phyloP scores from a whole-genome alignment of 495 filamentous ascomycete species.

The Astrothelium macrocarpum region DNA sequence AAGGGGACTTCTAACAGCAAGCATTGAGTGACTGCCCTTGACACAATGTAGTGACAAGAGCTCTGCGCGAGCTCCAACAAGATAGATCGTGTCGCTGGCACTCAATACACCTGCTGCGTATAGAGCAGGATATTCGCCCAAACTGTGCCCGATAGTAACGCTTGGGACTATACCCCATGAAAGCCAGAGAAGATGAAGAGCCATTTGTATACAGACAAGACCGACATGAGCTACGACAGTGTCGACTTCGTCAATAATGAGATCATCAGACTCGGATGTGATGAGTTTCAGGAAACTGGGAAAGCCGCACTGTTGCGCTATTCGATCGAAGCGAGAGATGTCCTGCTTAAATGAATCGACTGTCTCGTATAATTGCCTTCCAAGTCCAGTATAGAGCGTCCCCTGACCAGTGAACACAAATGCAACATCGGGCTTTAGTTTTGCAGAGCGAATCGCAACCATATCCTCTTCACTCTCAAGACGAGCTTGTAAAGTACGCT shows the following conservation, averaged over 20 bases:
- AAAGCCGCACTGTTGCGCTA: constrained; percentile 9
- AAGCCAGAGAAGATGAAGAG: constrained; percentile 27
- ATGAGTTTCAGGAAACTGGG: constrained; percentile 9
- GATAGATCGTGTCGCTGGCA: constrained; percentile 14
- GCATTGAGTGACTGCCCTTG: constrained; percentile 21
- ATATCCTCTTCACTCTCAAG: neutral
- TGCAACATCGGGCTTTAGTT: neutral
- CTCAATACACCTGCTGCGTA: constrained; percentile 21
- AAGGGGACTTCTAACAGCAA: constrained; percentile 26
- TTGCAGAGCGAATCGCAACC: neutral
- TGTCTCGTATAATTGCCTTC: constrained; percentile 6
- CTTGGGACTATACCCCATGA: constrained; percentile 30
- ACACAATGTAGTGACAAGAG: constrained; percentile 15
- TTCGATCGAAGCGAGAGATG: constrained; percentile 2
- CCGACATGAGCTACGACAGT: constrained; percentile 24
- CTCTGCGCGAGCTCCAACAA: constrained; percentile 18
- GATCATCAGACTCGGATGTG: neutral
- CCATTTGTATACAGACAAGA: constrained; percentile 29
- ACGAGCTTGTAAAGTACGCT: constrained; percentile 19
- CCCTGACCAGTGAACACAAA: constrained; percentile 21
- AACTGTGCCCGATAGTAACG: constrained; percentile 28
- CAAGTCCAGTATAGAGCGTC: constrained; percentile 7
- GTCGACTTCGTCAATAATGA: neutral
- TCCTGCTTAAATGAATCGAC: constrained; percentile 7
- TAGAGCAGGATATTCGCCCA: constrained; percentile 26